Evolutionary conservation across 768 basidiomycete species (phyloP), one percentile per base, ranked within the genome.

Genomic region (Cyclocybe aegerita): DNA sequence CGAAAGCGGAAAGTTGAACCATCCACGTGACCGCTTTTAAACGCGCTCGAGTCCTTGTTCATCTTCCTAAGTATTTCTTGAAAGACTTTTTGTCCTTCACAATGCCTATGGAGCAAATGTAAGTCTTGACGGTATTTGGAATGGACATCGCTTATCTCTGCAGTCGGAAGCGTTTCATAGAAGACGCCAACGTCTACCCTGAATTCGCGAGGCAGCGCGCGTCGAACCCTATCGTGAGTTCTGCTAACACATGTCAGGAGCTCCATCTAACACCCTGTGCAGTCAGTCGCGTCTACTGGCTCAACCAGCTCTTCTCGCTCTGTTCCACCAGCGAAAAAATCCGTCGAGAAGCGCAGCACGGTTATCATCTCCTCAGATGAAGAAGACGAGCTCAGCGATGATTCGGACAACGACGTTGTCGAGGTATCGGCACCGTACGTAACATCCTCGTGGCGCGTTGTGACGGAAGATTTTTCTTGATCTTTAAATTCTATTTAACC

Each of bases 331-430:
- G 43, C 52, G 30, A 40, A 44, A 14, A 43, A 48, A 29, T 48
- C 47, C n/a, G 29, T 23, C 32, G 15, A 14, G 31, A 61, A 57
- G 45, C 36, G 43, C 16, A 57, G 52, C 43, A 58, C 68, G 16
- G 56, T 73, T 15, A 52, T 74, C 29, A 64, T 73, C 35, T 74
- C 73, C 23, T 68, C 65, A 8, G 72, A 72, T 31, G 74, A 74
- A 43, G 70, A 70, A 39, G 67, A 68, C 15, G 55, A 58, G 4
- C 36, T n/a, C 5, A 48, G 48, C 33, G 58, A 47, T 14, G 55
- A 55, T 3, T 33, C 34, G 10, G 34, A 57, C 32, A 40, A 23
- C 4, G 37, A 46, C 8, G 42, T 53, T 17, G 43, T 36, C 43
- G 55, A 58, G 48, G 47, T 55, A 46, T 39, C 48, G 23, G 40